Conservation (phyloP, 805 yeast species). For the Kregervanrija pseudodelftensis region DNA sequence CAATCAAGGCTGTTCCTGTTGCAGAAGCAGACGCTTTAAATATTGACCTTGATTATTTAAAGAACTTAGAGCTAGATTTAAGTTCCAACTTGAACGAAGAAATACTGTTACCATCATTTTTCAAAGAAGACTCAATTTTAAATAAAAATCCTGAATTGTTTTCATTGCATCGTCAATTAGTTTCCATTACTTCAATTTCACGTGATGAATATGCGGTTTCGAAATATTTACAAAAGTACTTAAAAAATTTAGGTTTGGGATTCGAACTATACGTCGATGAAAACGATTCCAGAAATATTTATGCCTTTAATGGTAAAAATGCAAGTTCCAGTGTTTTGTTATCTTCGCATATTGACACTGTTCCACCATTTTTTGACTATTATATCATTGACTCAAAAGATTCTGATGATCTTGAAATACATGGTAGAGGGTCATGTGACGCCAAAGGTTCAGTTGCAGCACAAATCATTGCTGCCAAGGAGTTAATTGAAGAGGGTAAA, state of each 20-base stretch:
- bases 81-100: too few species aligned
- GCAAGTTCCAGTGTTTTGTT: constrained; percentile 40
- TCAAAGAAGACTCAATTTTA: constrained; percentile 1
- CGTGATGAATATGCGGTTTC: constrained; percentile 32
- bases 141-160: constrained; percentile 16
- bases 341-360: constrained; percentile 67
- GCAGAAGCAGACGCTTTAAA: too few species aligned
- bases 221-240: constrained; percentile 31
- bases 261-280: constrained; percentile 35
- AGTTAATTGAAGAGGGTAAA: constrained; percentile 32
- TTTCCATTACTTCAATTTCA: constrained; percentile 31
- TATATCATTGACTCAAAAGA: constrained; percentile 17
- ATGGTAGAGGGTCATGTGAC: constrained; percentile 64
- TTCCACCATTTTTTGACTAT: constrained; percentile 59
- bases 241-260: constrained; percentile 38
- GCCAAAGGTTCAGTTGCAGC: constrained; percentile 69
- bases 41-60: too few species aligned
- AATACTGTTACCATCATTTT: not conserved
- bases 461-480: constrained; percentile 48
- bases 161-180: constrained; percentile 28
- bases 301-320: constrained; percentile 43
- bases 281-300: constrained; percentile 30
- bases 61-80: too few species aligned
- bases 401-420: constrained; percentile 36
- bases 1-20: too few species aligned